These are phyloP conservation scores for Xylariomycetidae sp. DNA, from an alignment of 2,329 filamentous ascomycete genomes.

Conservation along the genomic window DNA sequence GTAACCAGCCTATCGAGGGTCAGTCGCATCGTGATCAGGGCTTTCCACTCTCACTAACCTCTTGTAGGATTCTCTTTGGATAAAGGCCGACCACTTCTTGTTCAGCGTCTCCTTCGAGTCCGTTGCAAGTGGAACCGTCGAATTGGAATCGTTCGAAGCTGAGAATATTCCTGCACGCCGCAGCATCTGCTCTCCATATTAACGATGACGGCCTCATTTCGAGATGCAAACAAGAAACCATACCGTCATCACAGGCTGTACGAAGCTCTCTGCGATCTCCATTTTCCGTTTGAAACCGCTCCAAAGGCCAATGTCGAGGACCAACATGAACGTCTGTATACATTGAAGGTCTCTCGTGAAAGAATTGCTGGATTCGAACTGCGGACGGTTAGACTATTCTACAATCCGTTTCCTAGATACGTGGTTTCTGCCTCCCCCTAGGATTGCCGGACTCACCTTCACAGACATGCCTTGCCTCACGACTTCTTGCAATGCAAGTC, in stretches of 20 bases:
- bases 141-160: constrained; percentile 13
- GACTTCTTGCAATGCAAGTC: constrained; percentile 37
- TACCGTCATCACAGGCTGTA: constrained; percentile 44
- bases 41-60: constrained; percentile 7
- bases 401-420: not conserved
- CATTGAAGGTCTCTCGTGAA: constrained; percentile 44
- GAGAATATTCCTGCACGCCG: constrained; percentile 35
- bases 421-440: not conserved
- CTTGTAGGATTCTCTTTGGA: constrained; percentile 22
- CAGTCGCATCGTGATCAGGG: not conserved
- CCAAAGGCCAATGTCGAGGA: constrained; percentile 50
- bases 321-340: constrained; percentile 43
- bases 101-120: constrained; percentile 18
- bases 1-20: constrained; percentile 15
- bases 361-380: constrained; percentile 43
- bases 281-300: constrained; percentile 53
- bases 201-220: not conserved
- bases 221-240: not conserved
- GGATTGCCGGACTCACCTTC: constrained; percentile 21
- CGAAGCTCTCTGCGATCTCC: constrained; percentile 53
- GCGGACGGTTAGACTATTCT: constrained; percentile 5
- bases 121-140: constrained; percentile 10
- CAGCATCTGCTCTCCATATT: constrained; percentile 37
- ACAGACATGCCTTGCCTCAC: constrained; percentile 25
- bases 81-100: constrained; percentile 21